Evolutionary conservation across 805 yeast genomes (phyloP).

Genomic region (Ogataea haglerorum): DNA sequence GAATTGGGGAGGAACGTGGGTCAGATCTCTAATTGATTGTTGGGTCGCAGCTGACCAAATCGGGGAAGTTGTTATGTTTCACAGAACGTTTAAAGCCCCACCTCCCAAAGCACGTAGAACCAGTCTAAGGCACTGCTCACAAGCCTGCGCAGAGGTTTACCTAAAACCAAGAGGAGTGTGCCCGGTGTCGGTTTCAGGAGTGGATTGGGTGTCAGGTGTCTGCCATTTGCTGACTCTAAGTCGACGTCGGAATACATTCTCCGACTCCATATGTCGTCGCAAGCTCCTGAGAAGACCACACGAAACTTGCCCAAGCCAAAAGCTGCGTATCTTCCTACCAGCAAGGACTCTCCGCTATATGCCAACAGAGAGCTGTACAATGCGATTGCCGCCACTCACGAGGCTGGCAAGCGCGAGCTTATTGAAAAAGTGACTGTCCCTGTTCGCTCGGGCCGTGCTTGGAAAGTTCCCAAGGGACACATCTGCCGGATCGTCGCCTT

Average conservation of each 20-base stretch:
- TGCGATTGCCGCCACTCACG: conserved; percentile 36
- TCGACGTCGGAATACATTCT: too few relatives aligned
- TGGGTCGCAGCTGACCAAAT: not conserved
- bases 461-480: conserved; percentile 59
- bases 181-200: not conserved
- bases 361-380: conserved; percentile 49
- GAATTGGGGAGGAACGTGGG: conserved; percentile 7
- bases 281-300: conserved; percentile 19
- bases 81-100: not conserved
- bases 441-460: conserved; percentile 58
- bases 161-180: too few relatives aligned
- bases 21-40: not conserved
- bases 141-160: too few relatives aligned
- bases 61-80: not conserved
- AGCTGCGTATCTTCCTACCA: conserved; percentile 55
- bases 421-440: conserved; percentile 43
- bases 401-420: conserved; percentile 39
- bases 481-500: conserved; percentile 60
- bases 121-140: not conserved
- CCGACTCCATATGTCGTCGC: conserved; percentile 9
- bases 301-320: conserved; percentile 38
- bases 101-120: not conserved
- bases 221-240: not conserved
- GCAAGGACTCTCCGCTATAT: conserved; percentile 47
- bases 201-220: not conserved